Percentiles rank a stretch among this genome's conserved stretches.
Conservation (phyloP, 306 rosid species). For the Clitoria ternatea region DNA sequence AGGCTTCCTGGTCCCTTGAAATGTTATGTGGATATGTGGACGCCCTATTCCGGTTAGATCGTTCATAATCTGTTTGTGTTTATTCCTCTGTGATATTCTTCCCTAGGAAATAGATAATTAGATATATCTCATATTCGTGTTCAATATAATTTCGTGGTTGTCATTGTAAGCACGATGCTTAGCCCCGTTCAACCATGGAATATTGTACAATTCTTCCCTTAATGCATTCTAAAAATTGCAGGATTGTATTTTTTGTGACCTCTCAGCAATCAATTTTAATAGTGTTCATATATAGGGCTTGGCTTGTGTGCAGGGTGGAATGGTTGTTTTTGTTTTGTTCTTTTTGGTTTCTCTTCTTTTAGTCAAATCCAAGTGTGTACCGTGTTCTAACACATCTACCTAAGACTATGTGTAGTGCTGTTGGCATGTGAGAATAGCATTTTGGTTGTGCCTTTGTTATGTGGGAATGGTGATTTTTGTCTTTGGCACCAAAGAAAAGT, state of each 20-base stretch:
- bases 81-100: constrained; percentile 18
- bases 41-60: constrained; percentile 25
- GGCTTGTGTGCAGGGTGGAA: neutral
- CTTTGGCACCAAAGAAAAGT: neutral
- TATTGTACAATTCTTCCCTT: no score
- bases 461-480: neutral
- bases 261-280: neutral
- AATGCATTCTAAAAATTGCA: neutral
- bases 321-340: neutral
- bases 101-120: no score
- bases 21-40: constrained; percentile 53
- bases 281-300: neutral
- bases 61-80: constrained; percentile 31
- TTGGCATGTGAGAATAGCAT: neutral
- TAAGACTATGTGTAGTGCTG: neutral
- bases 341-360: neutral
- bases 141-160: no score
- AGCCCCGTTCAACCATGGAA: no score
- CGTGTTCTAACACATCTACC: neutral
- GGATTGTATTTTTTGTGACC: neutral
- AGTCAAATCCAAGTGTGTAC: no score
- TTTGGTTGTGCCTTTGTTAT: neutral
- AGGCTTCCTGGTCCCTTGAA: constrained; percentile 41
- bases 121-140: no score
- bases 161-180: no score